Conservation (phyloP, 177 flowering plant species). For the Telopea speciosissima region DNA sequence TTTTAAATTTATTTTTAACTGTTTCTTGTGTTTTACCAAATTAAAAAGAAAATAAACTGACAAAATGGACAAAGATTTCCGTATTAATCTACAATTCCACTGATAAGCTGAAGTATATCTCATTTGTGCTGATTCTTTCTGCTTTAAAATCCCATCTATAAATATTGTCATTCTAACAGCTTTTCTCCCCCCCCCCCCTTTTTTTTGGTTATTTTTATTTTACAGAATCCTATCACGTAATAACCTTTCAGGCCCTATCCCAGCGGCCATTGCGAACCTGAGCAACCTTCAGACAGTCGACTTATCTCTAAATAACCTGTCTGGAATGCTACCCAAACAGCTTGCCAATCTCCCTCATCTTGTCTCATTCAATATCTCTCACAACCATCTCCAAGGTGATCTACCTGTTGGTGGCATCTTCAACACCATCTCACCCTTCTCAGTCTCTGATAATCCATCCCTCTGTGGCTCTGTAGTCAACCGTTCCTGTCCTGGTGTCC, state of each 20-base stretch:
- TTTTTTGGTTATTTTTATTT: constrained; percentile 6
- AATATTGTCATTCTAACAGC: background rate
- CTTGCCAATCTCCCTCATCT: constrained; percentile 72
- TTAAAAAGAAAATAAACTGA: too few species aligned
- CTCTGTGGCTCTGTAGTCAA: constrained; percentile 76
- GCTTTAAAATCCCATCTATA: background rate
- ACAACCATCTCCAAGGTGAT: constrained; percentile 76
- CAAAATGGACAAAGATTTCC: background rate
- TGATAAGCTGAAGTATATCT: too few species aligned
- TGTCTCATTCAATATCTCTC: constrained; percentile 60
- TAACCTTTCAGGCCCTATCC: constrained; percentile 64
- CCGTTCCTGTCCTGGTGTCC: constrained; percentile 69
- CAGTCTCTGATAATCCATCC: constrained; percentile 67
- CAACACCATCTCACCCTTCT: constrained; percentile 64
- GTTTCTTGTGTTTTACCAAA: too few species aligned
- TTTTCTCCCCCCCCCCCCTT: background rate
- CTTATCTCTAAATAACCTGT: constrained; percentile 59
- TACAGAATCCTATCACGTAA: constrained; percentile 61
- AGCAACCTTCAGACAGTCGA: constrained; percentile 56
- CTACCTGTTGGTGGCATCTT: constrained; percentile 83
- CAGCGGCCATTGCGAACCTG: constrained; percentile 50
- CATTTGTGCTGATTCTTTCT: background rate
- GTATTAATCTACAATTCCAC: background rate
- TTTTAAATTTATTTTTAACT: too few species aligned
- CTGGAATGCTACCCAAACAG: constrained; percentile 70